Conservation (phyloP, 441 rosid genomes). For the Gossypium schwendimanii region DNA sequence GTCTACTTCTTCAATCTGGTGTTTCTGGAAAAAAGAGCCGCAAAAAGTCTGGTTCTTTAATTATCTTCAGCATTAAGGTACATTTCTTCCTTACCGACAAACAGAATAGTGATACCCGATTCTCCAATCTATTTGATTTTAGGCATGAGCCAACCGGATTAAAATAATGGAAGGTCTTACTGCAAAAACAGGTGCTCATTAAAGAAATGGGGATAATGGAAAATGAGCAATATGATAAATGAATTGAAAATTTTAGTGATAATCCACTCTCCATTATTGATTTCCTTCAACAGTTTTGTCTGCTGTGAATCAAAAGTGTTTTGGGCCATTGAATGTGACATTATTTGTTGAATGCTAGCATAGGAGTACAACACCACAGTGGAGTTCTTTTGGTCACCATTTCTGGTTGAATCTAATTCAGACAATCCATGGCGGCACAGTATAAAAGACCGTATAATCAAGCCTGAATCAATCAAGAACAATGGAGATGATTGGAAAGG, state of each 20-base stretch:
- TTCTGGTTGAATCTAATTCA: constrained; percentile 8
- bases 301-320: too few species aligned
- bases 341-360: not conserved
- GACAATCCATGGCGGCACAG: constrained; percentile 75
- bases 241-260: not conserved
- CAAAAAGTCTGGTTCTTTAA: constrained; percentile 56
- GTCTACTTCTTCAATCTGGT: constrained; percentile 75
- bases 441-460: constrained; percentile 65
- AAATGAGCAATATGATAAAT: not conserved
- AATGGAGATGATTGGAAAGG: constrained; percentile 68
- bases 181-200: not conserved
- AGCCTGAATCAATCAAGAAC: constrained; percentile 76
- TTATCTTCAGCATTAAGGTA: constrained; percentile 66
- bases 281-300: too few species aligned
- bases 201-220: not conserved
- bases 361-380: constrained; percentile 82
- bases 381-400: constrained; percentile 92
- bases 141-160: too few species aligned
- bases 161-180: too few species aligned
- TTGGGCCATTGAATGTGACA: not conserved
- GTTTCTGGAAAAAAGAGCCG: constrained; percentile 64
- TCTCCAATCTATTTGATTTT: too few species aligned
- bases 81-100: not conserved
- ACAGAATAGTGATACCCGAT: too few species aligned
- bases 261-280: not conserved